Evolutionary conservation across 148 eudicot species (phyloP).

Genomic region (Spergularia bocconei): DNA sequence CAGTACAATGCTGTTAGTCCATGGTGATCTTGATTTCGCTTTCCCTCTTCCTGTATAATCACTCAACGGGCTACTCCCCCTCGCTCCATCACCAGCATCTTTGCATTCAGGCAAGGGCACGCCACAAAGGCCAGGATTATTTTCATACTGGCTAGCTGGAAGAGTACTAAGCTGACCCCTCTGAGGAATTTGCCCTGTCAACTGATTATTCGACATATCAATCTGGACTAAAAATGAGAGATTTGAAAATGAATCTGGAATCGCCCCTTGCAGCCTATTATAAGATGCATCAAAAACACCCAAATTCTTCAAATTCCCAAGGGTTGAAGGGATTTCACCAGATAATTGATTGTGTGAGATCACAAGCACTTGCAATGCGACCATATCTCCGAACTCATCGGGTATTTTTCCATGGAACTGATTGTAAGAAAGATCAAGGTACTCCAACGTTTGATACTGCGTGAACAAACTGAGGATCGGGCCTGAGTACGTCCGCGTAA

Average conservation of each 20-base stretch:
- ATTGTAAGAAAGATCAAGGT: slow-evolving; percentile 91
- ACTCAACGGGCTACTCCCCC: slow-evolving; percentile 29
- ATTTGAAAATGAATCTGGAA: slow-evolving; percentile 86
- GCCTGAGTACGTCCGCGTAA: slow-evolving; percentile 83
- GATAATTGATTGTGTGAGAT: slow-evolving; percentile 79
- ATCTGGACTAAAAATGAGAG: slow-evolving; percentile 94
- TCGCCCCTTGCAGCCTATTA: slow-evolving; percentile 78
- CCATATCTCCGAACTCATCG: slow-evolving; percentile 87
- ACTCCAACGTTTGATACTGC: slow-evolving; percentile 83
- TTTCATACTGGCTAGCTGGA: slow-evolving; percentile 83
- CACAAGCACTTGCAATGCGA: slow-evolving; percentile 86
- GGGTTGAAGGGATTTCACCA: slow-evolving; percentile 76
- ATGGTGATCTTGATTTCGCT: slow-evolving; percentile 39
- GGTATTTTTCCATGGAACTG: slow-evolving; percentile 81
- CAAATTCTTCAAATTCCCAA: slow-evolving; percentile 80
- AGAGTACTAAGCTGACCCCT: slow-evolving; percentile 94
- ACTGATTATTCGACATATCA: slow-evolving; percentile 78
- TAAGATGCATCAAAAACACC: slow-evolving; percentile 94
- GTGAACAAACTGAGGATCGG: slow-evolving; percentile 82
- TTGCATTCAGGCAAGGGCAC: slow-evolving; percentile 78
- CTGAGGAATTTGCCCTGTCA: slow-evolving; percentile 77
- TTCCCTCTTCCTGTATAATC: slow-evolving; percentile 26
- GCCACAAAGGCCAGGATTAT: slow-evolving; percentile 91
- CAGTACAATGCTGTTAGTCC: slow-evolving; percentile 65
- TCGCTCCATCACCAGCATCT: slow-evolving; percentile 5